Evolutionary conservation across 768 basidiomycete genomes (phyloP).

Genomic region (Hericium coralloides): DNA sequence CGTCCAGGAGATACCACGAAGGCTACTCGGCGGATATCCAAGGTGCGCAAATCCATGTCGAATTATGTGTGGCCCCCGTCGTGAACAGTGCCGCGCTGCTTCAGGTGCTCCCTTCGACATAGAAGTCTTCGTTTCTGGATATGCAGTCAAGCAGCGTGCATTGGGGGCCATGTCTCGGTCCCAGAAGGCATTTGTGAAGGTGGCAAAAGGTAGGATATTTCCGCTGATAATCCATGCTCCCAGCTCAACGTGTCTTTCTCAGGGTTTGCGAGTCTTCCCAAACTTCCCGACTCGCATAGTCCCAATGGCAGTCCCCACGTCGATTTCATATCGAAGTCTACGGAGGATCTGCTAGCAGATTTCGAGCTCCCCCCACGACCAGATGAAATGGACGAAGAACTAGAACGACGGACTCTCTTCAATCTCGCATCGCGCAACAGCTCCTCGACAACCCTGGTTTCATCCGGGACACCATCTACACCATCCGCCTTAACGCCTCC

Average conservation of each 20-base stretch:
- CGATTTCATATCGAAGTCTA: conserved; percentile 22
- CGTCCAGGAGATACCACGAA: conserved; percentile 41
- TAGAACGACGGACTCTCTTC: conserved; percentile 41
- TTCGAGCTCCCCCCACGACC: conserved; percentile 48
- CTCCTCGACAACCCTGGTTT: conserved; percentile 1
- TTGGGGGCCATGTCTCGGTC: conserved; percentile 59
- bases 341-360: conserved; percentile 39
- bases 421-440: conserved; percentile 1
- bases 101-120: conserved; percentile 53
- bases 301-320: conserved; percentile 22
- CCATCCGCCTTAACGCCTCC: not conserved
- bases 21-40: conserved; percentile 10
- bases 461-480: conserved; percentile 8
- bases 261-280: conserved; percentile 13
- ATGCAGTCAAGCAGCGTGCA: conserved; percentile 51
- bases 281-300: conserved; percentile 20
- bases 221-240: not conserved
- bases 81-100: conserved; percentile 15
- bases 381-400: conserved; percentile 51
- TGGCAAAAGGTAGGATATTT: conserved; percentile 58
- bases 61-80: no score
- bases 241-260: not conserved
- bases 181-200: conserved; percentile 63
- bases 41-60: conserved; percentile 15
- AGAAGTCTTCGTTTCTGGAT: conserved; percentile 71